phyloP scores from a whole-genome alignment of 352 stramenopile species.

The Blastocystis sp. region DNA sequence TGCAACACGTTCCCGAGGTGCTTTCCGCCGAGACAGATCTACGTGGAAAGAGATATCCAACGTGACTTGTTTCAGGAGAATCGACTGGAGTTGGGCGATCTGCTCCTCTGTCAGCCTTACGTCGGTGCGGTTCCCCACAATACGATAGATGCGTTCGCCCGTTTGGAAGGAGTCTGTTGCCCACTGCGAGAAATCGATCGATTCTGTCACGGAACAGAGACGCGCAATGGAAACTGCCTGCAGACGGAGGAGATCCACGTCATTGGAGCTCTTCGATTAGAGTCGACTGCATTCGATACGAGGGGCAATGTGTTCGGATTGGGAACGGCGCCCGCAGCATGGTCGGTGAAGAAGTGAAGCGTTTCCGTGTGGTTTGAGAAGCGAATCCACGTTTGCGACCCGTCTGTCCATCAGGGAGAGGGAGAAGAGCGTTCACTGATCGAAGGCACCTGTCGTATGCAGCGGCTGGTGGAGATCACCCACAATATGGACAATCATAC shows the following conservation, averaged over 20 bases:
- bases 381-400: not conserved
- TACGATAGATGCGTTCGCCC: not conserved
- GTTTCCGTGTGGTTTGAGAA: not conserved
- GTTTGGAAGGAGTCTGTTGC: not conserved
- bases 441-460: not conserved
- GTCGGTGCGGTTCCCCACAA: not conserved
- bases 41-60: not conserved
- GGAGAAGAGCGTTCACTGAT: not conserved
- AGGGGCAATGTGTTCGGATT: conserved; percentile 29
- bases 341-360: conserved; percentile 50
- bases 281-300: not conserved
- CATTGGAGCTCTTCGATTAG: too few relatives aligned
- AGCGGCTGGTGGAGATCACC: conserved; percentile 32
- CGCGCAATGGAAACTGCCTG: not conserved
- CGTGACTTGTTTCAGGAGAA: not conserved
- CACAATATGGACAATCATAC: conserved; percentile 31
- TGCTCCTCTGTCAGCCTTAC: not conserved
- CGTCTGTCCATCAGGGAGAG: not conserved
- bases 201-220: not conserved
- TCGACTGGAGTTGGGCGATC: not conserved
- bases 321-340: not conserved
- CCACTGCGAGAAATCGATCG: not conserved
- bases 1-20: too few relatives aligned
- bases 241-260: not conserved
- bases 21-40: conserved; percentile 36